Evolutionary conservation across 179 eudicot genomes (phyloP).

Genomic region (Heliamphora pulchella): DNA sequence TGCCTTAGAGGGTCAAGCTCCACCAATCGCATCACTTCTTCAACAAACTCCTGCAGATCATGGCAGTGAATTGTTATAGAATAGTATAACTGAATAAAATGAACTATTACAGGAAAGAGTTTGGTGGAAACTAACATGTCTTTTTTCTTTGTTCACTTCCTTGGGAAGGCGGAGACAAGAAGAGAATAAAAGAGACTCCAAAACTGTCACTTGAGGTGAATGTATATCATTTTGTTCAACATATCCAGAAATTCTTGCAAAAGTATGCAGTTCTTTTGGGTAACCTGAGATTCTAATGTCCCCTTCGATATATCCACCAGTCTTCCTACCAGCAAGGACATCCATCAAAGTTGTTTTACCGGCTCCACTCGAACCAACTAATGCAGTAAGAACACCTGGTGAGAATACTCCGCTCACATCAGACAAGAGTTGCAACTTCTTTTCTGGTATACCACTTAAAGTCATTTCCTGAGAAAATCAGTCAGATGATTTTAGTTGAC

Average conservation of each 20-base stretch:
- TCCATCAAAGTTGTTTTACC: conserved; percentile 98
- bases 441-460: conserved; percentile 58
- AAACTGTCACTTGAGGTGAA: conserved; percentile 91
- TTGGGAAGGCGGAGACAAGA: conserved; percentile 74
- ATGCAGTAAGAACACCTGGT: conserved; percentile 90
- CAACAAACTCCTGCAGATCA: conserved; percentile 70
- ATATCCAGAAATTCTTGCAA: conserved; percentile 89
- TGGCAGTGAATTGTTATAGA: conserved; percentile 3
- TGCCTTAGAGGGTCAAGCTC: conserved; percentile 65
- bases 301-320: conserved; percentile 89
- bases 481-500: neutral
- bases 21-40: conserved; percentile 79
- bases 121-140: conserved; percentile 32
- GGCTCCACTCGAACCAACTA: conserved; percentile 96
- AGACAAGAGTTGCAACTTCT: conserved; percentile 66
- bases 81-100: neutral
- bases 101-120: neutral
- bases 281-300: conserved; percentile 82
- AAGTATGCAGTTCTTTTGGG: conserved; percentile 70
- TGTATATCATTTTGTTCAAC: conserved; percentile 92
- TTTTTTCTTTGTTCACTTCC: conserved; percentile 47
- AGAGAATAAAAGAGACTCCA: conserved; percentile 80
- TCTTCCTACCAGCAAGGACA: conserved; percentile 93
- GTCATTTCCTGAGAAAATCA: conserved; percentile 57
- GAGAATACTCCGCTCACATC: conserved; percentile 82